phyloP scores from a whole-genome alignment of 306 rosid species.

The Rosa chinensis region DNA sequence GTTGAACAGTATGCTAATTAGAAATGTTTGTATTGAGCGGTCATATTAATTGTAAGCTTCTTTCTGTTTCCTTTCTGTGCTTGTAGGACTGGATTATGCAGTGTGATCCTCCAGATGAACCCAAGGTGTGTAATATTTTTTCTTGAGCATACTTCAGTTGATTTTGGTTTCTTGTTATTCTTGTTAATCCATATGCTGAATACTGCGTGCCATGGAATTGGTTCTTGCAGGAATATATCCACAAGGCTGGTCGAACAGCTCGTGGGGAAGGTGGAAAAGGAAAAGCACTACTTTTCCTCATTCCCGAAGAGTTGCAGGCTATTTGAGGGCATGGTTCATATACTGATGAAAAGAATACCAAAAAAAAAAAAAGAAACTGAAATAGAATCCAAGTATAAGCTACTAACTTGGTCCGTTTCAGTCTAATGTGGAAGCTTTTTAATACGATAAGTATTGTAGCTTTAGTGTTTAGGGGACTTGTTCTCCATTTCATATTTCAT shows the following conservation, averaged over 20 bases:
- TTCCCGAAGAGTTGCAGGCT: constrained; percentile 73
- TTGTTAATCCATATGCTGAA: constrained; percentile 21
- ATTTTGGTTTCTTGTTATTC: background rate
- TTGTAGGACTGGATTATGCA: constrained; percentile 98
- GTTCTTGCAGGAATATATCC: constrained; percentile 77
- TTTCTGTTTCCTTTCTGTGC: constrained; percentile 1
- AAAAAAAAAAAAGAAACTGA: too few species aligned
- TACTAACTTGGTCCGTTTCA: too few species aligned
- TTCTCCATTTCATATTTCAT: background rate
- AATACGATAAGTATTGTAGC: too few species aligned
- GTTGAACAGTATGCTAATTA: background rate
- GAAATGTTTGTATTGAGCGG: background rate
- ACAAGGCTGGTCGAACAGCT: constrained; percentile 98
- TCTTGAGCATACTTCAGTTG: background rate
- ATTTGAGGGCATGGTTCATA: constrained; percentile 58
- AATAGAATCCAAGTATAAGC: too few species aligned
- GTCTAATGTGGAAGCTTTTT: too few species aligned
- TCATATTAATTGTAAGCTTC: background rate
- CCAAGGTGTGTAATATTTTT: constrained; percentile 54
- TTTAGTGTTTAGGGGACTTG: background rate
- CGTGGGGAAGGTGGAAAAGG: constrained; percentile 96
- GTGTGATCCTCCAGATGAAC: constrained; percentile 98
- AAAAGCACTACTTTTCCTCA: constrained; percentile 79
- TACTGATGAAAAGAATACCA: background rate
- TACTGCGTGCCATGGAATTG: constrained; percentile 15